Conservation (phyloP, 2,329 filamentous ascomycete genomes). For the Aureobasidium sp. region DNA sequence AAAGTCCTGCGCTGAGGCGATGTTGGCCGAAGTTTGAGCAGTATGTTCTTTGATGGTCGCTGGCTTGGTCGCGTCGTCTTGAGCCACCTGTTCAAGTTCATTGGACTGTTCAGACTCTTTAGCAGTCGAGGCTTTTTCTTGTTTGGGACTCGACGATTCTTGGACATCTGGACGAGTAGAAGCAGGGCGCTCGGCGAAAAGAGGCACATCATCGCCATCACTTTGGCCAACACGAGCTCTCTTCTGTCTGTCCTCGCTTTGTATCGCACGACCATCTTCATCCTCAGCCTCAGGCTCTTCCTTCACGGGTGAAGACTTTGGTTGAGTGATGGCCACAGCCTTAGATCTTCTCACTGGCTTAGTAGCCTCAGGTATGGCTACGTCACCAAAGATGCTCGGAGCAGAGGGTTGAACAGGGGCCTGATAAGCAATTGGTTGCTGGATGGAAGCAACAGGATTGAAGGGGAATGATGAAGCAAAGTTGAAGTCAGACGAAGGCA, state of each 20-base stretch:
- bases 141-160: neutral
- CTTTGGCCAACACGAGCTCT: conserved; percentile 58
- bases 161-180: neutral
- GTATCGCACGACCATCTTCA: conserved; percentile 54
- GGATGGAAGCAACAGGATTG: conserved; percentile 23
- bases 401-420: conserved; percentile 33
- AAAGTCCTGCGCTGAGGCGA: neutral
- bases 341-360: conserved; percentile 69
- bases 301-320: conserved; percentile 24
- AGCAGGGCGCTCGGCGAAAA: conserved; percentile 54
- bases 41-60: neutral
- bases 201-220: conserved; percentile 65
- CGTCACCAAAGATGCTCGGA: conserved; percentile 30
- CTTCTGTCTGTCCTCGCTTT: conserved; percentile 65
- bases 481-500: conserved; percentile 30
- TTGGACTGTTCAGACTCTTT: neutral
- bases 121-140: neutral
- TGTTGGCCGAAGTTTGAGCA: neutral
- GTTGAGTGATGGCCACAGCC: conserved; percentile 68
- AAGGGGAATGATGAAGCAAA: conserved; percentile 29
- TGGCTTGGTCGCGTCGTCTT: neutral
- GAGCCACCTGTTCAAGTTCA: neutral
- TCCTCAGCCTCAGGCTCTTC: conserved; percentile 42
- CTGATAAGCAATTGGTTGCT: conserved; percentile 17
- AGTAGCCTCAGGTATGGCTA: conserved; percentile 59